Evolutionary conservation across 2,329 filamentous ascomycete genomes (phyloP).

Genomic region (Arthrobotrys conoides): DNA sequence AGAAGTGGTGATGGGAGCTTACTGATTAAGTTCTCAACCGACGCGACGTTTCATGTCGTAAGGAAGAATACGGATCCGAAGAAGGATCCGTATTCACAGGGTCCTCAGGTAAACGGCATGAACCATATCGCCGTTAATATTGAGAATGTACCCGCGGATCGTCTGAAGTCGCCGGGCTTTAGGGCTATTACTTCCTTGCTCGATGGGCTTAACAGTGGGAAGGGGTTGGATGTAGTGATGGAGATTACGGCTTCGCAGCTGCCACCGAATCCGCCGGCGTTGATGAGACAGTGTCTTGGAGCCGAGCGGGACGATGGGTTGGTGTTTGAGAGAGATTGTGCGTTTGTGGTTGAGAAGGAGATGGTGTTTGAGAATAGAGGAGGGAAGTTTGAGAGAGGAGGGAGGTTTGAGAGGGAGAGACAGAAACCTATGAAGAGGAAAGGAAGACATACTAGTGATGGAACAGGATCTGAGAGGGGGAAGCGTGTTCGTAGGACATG

Average conservation of each 20-base stretch:
- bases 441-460: neutral
- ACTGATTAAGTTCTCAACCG: slow-evolving; percentile 21
- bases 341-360: slow-evolving; percentile 1
- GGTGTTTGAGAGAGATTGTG: neutral
- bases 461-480: neutral
- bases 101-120: slow-evolving; percentile 16
- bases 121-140: slow-evolving; percentile 45
- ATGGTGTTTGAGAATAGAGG: neutral
- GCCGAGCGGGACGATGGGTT: neutral
- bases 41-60: neutral
- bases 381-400: neutral
- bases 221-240: slow-evolving; percentile 28
- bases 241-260: slow-evolving; percentile 1
- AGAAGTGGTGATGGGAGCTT: slow-evolving; percentile 1
- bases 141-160: neutral
- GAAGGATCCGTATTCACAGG: neutral
- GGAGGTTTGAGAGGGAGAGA: neutral
- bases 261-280: neutral
- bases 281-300: slow-evolving; percentile 5
- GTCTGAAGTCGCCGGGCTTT: neutral
- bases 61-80: slow-evolving; percentile 8
- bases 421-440: neutral
- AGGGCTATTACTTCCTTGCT: slow-evolving; percentile 24
- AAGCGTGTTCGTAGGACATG: neutral
- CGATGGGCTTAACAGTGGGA: neutral